Evolutionary conservation across 2,329 filamentous ascomycete species (phyloP).

Genomic region (Alternaria sp.): DNA sequence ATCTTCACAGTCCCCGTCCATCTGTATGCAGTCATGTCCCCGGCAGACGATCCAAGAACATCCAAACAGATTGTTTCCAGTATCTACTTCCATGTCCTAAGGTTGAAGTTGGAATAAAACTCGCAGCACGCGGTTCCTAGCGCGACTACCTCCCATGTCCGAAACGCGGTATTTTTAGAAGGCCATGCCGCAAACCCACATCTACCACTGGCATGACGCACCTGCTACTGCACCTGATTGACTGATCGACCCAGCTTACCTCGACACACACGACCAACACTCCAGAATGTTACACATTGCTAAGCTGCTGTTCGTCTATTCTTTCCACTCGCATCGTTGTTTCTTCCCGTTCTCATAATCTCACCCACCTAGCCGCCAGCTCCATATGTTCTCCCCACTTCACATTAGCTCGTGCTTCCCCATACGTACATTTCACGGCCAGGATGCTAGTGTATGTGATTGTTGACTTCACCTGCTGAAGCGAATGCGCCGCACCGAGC

Average conservation of each 20-base stretch:
- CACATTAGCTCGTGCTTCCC: conserved; percentile 17
- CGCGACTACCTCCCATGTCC: conserved; percentile 20
- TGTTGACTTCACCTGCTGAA: conserved; percentile 15
- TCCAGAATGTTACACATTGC: conserved; percentile 25
- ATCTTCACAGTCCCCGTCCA: not conserved
- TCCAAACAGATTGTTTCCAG: conserved; percentile 4
- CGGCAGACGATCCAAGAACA: not conserved
- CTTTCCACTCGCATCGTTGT: not conserved
- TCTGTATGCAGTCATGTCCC: conserved; percentile 4
- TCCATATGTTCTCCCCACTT: conserved; percentile 19
- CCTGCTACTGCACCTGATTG: conserved; percentile 21
- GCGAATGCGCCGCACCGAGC: conserved; percentile 16
- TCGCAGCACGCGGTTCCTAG: conserved; percentile 23
- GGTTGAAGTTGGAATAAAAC: conserved; percentile 30
- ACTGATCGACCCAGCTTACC: conserved; percentile 9
- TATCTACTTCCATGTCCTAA: conserved; percentile 8
- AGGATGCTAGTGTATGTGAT: conserved; percentile 16
- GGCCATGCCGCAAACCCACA: conserved; percentile 17
- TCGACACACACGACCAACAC: conserved; percentile 15
- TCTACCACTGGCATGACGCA: conserved; percentile 21
- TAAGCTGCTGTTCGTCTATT: conserved; percentile 23
- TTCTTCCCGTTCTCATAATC: conserved; percentile 27
- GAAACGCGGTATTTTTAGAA: conserved; percentile 31
- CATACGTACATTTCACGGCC: conserved; percentile 20
- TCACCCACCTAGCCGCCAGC: conserved; percentile 44